Evolutionary conservation across 1,284 basidiomycete genomes (phyloP).

Genomic region (Phellinidium pouzarii): DNA sequence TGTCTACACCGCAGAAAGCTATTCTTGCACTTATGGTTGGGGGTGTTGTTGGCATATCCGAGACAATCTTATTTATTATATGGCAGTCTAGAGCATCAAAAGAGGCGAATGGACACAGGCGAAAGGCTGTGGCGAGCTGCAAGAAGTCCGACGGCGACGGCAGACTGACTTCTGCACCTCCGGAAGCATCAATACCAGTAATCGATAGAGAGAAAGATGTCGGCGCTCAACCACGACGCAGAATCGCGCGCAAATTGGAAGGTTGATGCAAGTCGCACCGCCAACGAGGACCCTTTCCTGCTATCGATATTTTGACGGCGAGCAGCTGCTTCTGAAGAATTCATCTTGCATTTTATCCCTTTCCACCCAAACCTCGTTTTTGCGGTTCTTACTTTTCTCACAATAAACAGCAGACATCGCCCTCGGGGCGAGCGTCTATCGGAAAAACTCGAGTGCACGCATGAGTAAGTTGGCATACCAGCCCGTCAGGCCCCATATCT

Average conservation of each 20-base stretch:
- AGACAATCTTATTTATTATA: slow-evolving; percentile 62
- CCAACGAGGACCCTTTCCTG: neutral
- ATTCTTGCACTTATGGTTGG: slow-evolving; percentile 55
- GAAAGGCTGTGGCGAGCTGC: slow-evolving; percentile 20
- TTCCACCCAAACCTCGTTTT: too few species aligned
- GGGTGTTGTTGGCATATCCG: slow-evolving; percentile 56
- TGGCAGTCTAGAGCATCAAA: slow-evolving; percentile 47
- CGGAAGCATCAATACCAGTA: neutral
- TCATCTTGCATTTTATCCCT: too few species aligned
- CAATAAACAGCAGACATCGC: neutral
- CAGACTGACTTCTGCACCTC: neutral
- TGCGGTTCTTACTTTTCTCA: too few species aligned
- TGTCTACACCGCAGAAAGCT: slow-evolving; percentile 41
- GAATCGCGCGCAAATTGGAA: neutral
- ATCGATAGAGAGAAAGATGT: neutral
- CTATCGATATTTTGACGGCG: neutral
- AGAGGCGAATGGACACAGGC: slow-evolving; percentile 22
- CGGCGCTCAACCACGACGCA: slow-evolving; percentile 6
- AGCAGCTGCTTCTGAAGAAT: too few species aligned
- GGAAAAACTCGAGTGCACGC: slow-evolving; percentile 39
- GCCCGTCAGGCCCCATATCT: slow-evolving; percentile 77
- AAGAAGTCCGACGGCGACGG: slow-evolving; percentile 33
- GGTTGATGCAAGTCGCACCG: neutral
- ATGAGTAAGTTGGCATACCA: slow-evolving; percentile 69
- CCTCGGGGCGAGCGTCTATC: slow-evolving; percentile 21